These are phyloP conservation scores for Ophiosphaerella korrae DNA, from an alignment of 2,329 filamentous ascomycete genomes.

Conservation along the genomic window DNA sequence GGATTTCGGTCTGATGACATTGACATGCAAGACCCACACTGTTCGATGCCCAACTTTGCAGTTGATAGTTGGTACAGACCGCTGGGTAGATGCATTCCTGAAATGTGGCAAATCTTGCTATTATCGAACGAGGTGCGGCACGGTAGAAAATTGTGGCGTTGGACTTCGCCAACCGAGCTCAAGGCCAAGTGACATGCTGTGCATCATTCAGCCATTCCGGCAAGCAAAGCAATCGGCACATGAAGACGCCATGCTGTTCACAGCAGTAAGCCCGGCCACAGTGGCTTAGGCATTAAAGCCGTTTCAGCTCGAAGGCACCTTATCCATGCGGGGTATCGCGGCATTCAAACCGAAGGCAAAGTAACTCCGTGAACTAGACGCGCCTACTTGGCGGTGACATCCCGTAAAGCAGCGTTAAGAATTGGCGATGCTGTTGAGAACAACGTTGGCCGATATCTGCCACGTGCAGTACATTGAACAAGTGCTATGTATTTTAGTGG, in stretches of 20 bases:
- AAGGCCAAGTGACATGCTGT: constrained; percentile 6
- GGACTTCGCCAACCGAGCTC: constrained; percentile 6
- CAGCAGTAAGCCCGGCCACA: constrained; percentile 7
- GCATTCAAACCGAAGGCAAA: constrained; percentile 13
- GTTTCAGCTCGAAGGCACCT: constrained; percentile 8
- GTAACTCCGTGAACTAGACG: not conserved
- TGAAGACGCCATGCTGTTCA: constrained; percentile 9
- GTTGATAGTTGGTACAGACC: no score
- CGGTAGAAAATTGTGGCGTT: constrained; percentile 6
- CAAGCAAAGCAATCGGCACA: constrained; percentile 20
- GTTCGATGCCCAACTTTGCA: no score
- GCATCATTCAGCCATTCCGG: constrained; percentile 5
- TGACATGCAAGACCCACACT: no score
- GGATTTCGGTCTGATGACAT: no score
- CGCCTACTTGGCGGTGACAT: constrained; percentile 3
- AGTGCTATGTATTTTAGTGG: not conserved
- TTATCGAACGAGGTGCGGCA: constrained; percentile 6
- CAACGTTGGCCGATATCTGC: constrained; percentile 10
- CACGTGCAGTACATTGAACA: constrained; percentile 14
- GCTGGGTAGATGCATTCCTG: no score
- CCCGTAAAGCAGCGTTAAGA: constrained; percentile 9
- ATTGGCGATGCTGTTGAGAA: constrained; percentile 10
- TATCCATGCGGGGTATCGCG: constrained; percentile 9
- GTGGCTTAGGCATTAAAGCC: constrained; percentile 9
- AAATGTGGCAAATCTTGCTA: no score